These are phyloP conservation scores for Moesziomyces globuligerus DNA, from an alignment of 1,284 basidiomycete species.

Conservation along the genomic window DNA sequence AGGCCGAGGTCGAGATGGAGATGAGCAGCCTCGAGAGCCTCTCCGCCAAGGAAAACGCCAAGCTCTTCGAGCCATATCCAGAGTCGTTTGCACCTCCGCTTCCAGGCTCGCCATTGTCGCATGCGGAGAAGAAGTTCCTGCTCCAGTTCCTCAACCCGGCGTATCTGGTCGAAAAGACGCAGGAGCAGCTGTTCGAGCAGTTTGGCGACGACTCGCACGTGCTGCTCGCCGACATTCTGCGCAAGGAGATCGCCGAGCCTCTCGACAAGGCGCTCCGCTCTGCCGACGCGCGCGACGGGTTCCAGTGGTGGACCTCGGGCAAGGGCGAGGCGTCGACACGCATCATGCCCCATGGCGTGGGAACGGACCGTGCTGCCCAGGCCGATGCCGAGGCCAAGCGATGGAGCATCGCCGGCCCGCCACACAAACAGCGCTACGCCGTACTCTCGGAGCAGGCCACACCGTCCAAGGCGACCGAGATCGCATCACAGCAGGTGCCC, in stretches of 20 bases:
- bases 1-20: constrained; percentile 57
- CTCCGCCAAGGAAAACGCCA: constrained; percentile 75
- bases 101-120: constrained; percentile 58
- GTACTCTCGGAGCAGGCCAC: constrained; percentile 67
- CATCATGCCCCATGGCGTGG: constrained; percentile 57
- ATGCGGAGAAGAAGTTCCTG: constrained; percentile 62
- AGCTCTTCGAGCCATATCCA: constrained; percentile 72
- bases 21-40: constrained; percentile 69
- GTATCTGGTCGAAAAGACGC: constrained; percentile 84
- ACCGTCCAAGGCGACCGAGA: constrained; percentile 32
- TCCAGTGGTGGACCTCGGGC: constrained; percentile 60
- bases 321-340: constrained; percentile 40
- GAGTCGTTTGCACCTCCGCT: constrained; percentile 48
- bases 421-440: constrained; percentile 93
- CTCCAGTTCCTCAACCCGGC: constrained; percentile 84
- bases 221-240: constrained; percentile 70
- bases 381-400: constrained; percentile 25
- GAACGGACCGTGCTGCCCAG: constrained; percentile 20
- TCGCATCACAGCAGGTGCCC: constrained; percentile 29
- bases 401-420: constrained; percentile 85
- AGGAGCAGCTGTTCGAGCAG: constrained; percentile 81
- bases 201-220: constrained; percentile 90
- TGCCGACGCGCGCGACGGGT: constrained; percentile 75
- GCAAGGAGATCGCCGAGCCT: constrained; percentile 56
- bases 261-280: constrained; percentile 53